phyloP scores from a whole-genome alignment of 805 yeast genomes.

The Wickerhamiella domercqiae region DNA sequence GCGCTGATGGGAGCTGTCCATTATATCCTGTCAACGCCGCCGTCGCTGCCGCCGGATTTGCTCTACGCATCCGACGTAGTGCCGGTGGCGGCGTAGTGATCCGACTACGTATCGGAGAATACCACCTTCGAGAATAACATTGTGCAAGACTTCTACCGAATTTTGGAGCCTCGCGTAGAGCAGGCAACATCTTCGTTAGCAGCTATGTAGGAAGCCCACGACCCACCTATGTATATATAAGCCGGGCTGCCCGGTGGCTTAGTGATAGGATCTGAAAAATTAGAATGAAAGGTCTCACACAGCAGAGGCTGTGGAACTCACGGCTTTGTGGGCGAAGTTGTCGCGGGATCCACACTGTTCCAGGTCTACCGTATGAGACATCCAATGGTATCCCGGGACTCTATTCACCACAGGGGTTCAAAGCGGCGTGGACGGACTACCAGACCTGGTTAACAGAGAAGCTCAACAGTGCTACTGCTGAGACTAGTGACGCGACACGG shows the following conservation, averaged over 20 bases:
- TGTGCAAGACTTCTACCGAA: too few relatives aligned
- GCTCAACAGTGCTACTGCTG: conserved; percentile 50
- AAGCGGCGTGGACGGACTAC: conserved; percentile 66
- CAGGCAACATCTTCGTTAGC: too few relatives aligned
- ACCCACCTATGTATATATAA: too few relatives aligned
- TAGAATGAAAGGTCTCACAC: too few relatives aligned
- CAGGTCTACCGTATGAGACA: conserved; percentile 32
- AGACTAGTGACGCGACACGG: conserved; percentile 66
- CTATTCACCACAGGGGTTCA: conserved; percentile 49
- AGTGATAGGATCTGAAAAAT: too few relatives aligned
- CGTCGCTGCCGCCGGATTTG: not conserved
- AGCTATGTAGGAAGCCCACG: too few relatives aligned
- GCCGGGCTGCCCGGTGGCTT: too few relatives aligned
- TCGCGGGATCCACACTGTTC: conserved; percentile 66
- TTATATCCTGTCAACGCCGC: not conserved
- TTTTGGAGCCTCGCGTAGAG: too few relatives aligned
- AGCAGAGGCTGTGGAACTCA: too few relatives aligned
- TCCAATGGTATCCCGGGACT: conserved; percentile 46
- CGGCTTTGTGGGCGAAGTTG: too few relatives aligned
- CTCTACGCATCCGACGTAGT: not conserved
- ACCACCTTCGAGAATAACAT: too few relatives aligned
- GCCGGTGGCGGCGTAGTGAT: not conserved
- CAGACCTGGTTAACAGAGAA: conserved; percentile 42
- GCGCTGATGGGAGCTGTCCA: conserved; percentile 24
- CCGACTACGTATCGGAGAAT: not conserved